Base-by-base conservation (phyloP, 768 basidiomycete genomes). In the Rhizopogon vulgaris region DNA sequence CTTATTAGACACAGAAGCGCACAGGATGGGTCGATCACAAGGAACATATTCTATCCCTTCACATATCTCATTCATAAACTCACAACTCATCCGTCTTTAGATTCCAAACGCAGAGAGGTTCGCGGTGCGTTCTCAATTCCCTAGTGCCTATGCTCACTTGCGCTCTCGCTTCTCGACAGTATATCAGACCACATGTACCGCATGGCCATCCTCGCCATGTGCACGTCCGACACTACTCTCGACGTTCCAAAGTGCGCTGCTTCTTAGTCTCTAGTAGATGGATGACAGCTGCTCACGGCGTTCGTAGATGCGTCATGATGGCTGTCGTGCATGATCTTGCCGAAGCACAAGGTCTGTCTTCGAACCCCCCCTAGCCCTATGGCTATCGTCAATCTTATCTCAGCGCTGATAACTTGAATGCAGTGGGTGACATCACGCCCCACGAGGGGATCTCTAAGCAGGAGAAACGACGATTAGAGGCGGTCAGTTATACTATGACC, bases 141-240 rank as follows among this genome's bases (percentile, higher is more conserved):
- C 17, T 5, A 6, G 8, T 28, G 3, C 8, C 34, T 30, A 32
- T n/a, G 6, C 43, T 24, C 34, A 32, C 41, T 27, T 17, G n/a
- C 25, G 55, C 41, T 56, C 24, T 17, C 5, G 8, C n/a, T 38
- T 22, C 28, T 11, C 24, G 24, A 17, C 54, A 92, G 89, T 57
- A 94, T 97, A 56, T 85, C 92, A 7, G 95, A 98, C 67, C 94
- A 97, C 62, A 97, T 96, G 95, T 90, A 93, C 65, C 77, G 95
- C 42, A 97, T 99, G 95, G 87, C 92, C 1, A 66, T 97, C n/a
- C 77, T 98, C 39, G 85, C 93, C 4, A 85, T 99, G 82, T 87
- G 92, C 54, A 79, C 82, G 5, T 84, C 90, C 0, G 90, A 90
- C 61, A 47, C 69, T n/a, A 75, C 73, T 1, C 76, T 92, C 7